phyloP scores from a whole-genome alignment of 306 rosid species.

The Carpinus viminea region DNA sequence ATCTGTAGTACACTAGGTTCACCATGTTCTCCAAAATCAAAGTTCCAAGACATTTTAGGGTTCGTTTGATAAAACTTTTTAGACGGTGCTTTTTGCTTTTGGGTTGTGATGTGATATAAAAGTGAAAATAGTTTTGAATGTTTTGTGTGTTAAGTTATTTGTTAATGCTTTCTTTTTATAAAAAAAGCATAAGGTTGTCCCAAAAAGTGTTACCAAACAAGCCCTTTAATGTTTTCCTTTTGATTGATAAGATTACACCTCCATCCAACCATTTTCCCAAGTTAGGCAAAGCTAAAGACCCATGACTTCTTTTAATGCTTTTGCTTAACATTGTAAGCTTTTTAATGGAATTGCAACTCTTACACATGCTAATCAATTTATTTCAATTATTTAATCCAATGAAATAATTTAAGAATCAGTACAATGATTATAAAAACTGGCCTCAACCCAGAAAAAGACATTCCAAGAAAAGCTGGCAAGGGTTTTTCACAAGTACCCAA shows the following conservation, averaged over 20 bases:
- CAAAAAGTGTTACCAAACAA: no score
- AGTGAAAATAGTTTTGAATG: no score
- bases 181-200: no score
- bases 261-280: neutral
- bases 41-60: neutral
- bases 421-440: neutral
- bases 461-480: neutral
- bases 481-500: neutral
- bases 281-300: neutral
- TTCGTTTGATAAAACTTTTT: no score
- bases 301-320: neutral
- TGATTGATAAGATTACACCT: neutral
- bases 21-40: neutral
- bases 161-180: no score
- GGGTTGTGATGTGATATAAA: no score
- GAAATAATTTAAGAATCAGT: neutral
- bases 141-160: no score
- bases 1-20: no score
- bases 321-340: neutral
- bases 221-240: neutral
- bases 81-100: no score
- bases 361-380: neutral
- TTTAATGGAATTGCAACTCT: neutral
- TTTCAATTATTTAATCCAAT: neutral
- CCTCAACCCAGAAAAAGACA: neutral